Evolutionary conservation across 164 flowering plant genomes (phyloP).

Genomic region (Tetrastigma voinierianum): DNA sequence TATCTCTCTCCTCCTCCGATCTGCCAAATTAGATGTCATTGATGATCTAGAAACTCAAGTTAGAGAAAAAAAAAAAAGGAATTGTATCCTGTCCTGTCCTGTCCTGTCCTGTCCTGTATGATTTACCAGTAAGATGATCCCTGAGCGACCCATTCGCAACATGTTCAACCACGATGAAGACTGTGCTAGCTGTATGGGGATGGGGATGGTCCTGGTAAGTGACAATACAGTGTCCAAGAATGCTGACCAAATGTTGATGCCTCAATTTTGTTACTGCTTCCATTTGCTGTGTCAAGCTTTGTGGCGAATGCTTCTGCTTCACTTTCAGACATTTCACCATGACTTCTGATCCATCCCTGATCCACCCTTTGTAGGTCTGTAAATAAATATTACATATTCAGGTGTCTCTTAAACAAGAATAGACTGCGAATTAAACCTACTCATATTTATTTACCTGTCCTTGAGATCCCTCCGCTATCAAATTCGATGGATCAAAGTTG

Average conservation of each 20-base stretch:
- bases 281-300: slow-evolving; percentile 49
- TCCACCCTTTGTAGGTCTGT: slow-evolving; percentile 76
- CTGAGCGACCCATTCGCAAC: slow-evolving; percentile 56
- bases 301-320: slow-evolving; percentile 50
- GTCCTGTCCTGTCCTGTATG: not conserved
- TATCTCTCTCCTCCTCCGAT: slow-evolving; percentile 55
- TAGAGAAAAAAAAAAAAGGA: too few species aligned
- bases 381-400: slow-evolving; percentile 2
- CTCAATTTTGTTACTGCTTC: slow-evolving; percentile 68
- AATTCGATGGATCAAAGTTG: slow-evolving; percentile 60
- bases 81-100: too few species aligned
- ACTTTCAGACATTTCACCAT: slow-evolving; percentile 57
- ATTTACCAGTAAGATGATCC: slow-evolving; percentile 64
- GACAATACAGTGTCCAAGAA: slow-evolving; percentile 79
- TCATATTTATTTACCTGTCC: slow-evolving; percentile 52
- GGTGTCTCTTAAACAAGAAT: not conserved
- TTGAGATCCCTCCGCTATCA: slow-evolving; percentile 65
- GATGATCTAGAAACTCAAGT: not conserved
- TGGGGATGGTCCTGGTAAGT: slow-evolving; percentile 48
- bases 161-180: slow-evolving; percentile 64
- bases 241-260: slow-evolving; percentile 77
- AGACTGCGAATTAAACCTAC: not conserved
- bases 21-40: slow-evolving; percentile 27
- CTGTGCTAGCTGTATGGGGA: slow-evolving; percentile 38
- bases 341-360: slow-evolving; percentile 61